These are phyloP conservation scores for Acacia pycnantha DNA, from an alignment of 331 rosid species.

Conservation along the genomic window DNA sequence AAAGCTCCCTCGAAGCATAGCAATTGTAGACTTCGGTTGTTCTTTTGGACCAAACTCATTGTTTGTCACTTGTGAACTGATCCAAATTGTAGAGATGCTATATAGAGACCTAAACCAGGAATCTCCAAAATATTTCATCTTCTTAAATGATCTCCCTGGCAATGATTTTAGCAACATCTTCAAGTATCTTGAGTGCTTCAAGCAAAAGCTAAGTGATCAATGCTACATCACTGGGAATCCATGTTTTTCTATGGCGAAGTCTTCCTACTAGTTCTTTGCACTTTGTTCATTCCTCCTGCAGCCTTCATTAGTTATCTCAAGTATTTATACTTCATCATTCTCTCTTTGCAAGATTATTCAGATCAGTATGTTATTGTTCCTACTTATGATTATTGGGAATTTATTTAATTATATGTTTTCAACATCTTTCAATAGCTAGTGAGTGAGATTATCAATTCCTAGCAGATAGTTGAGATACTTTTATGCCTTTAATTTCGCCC, in stretches of 20 bases:
- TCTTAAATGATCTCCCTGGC: slow-evolving; percentile 51
- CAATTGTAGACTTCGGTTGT: too few species aligned
- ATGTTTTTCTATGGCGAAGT: slow-evolving; percentile 10
- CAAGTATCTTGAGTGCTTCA: slow-evolving; percentile 42
- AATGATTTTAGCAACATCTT: slow-evolving; percentile 64
- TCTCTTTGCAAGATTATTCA: background rate
- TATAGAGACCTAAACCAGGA: background rate
- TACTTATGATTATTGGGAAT: background rate
- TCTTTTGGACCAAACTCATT: too few species aligned
- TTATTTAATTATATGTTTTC: background rate
- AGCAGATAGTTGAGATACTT: too few species aligned
- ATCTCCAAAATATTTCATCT: slow-evolving; percentile 45
- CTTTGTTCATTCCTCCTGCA: background rate
- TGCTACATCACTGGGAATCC: slow-evolving; percentile 40
- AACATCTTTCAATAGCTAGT: background rate
- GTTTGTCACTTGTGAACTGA: too few species aligned
- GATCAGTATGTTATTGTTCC: background rate
- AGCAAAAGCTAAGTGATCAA: background rate
- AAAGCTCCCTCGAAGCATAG: too few species aligned
- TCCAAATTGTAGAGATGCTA: too few species aligned
- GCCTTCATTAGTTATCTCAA: background rate
- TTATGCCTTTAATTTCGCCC: too few species aligned
- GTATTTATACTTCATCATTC: background rate
- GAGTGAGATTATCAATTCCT: too few species aligned
- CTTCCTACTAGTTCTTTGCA: background rate